A percentile compares a stretch with the other conserved stretches of the same genome.
Evolutionary conservation across 257 asterid species (phyloP).

Genomic region (Cruciata laevipes): DNA sequence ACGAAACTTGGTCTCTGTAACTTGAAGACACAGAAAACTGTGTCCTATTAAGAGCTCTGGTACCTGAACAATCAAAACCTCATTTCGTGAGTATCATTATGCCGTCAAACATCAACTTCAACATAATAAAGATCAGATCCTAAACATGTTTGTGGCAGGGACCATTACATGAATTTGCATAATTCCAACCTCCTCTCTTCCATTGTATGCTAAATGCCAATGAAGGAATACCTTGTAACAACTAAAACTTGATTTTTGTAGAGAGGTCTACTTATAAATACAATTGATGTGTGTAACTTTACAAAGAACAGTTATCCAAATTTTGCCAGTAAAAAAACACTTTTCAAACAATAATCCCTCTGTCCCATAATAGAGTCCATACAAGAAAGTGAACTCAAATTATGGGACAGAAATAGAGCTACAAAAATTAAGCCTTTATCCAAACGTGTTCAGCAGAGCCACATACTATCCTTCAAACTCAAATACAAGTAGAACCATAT

Average conservation of each 20-base stretch:
- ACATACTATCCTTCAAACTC: not conserved
- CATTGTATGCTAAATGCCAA: too few relatives aligned
- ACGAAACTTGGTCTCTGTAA: slow-evolving; percentile 35
- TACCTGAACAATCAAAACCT: slow-evolving; percentile 38
- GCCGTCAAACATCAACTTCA: not conserved
- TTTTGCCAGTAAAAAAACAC: not conserved
- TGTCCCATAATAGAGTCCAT: not conserved
- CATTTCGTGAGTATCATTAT: slow-evolving; percentile 11
- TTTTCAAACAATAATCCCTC: not conserved
- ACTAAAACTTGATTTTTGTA: too few relatives aligned
- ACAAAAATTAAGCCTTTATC: not conserved
- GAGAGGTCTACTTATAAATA: too few relatives aligned
- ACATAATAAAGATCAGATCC: not conserved
- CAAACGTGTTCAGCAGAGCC: not conserved
- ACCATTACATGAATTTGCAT: not conserved
- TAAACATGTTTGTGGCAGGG: not conserved
- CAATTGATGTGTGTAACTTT: not conserved
- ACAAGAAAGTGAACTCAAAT: too few relatives aligned
- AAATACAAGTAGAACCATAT: not conserved
- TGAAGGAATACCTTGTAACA: too few relatives aligned
- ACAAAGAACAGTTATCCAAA: not conserved
- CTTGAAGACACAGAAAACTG: slow-evolving; percentile 24
- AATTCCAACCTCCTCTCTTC: too few relatives aligned
- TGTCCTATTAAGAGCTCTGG: slow-evolving; percentile 62
- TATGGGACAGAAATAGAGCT: not conserved